Base-by-base conservation (phyloP, 1,284 basidiomycete genomes). In the Ustilago xerochloae region DNA sequence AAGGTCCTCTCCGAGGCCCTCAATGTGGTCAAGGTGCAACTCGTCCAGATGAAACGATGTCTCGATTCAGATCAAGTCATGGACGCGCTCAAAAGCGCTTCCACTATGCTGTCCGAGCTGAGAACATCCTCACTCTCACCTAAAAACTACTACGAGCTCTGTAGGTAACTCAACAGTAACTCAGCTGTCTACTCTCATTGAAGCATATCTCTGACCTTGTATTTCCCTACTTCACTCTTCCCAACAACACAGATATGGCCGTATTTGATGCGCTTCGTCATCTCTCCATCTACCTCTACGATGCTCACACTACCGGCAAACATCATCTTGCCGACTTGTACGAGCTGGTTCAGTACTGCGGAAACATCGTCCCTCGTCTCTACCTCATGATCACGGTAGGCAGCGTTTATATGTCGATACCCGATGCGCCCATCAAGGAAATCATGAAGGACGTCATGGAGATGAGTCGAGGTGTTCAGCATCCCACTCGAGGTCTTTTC, bases 381-480 rank as follows among this genome's bases (percentile, higher is more conserved):
- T 84, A 84, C 58, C 77, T 84, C 57, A 83, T 84, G 82, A 79
- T 84, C 77, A 84, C 82, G 36, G 82, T 84, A 5, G 82, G 82
- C 50, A 75, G 77, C 63, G 82, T 84, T 18, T 84, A 84, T 74
- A 83, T 84, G 81, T 83, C 81, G 9, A 79, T 84, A 52, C 80
- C 81, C 49, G 82, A 83, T 49, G 82, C 82, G 41, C 82, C 82
- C 18, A 78, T 84, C 71, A 81, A 82, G 67, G 82, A 84, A 58
- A 83, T 84, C 71, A 83, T 84, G 81, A 81, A 80, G 62, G 82
- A 84, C 59, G 66, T 84, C 58, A 83, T 83, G 78, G 82, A 84
- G 60, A 84, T 84, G 82, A 68, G 79, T 43, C 75, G 82, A 20
- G 82, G 82, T 51, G 81, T 84, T 9, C 82, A 84, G 74, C 81